Evolutionary conservation across 306 rosid genomes (phyloP), one percentile per base, ranked within the genome.

Genomic region (Fagus crenata): DNA sequence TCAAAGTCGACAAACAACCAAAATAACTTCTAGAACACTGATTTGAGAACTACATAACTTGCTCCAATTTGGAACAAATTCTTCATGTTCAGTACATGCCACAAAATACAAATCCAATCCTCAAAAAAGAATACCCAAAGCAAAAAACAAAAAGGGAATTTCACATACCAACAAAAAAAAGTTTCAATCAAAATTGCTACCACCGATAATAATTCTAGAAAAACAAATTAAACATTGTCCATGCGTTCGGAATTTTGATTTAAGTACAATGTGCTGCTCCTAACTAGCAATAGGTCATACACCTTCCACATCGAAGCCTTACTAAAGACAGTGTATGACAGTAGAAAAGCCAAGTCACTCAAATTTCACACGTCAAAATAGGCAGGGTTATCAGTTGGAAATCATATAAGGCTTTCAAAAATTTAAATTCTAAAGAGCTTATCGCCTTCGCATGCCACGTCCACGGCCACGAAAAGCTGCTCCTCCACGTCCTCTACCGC

Each of bases 401-500:
- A 13, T 41, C 63, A 53, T 40, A 72, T 15, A 55, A 22, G 39
- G 60, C 65, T 22, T 35, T 31, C 22, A 40, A 63, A 35, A 18
- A 18, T 58, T 56, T 5, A 7, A 63, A 36, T 9, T 39, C 33
- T n/a, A 3, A 60, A 18, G 5, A 65, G 71, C 61, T 76, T 73
- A 90, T 86, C 92, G 85, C 69, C 98, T 88, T 40, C 97, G 85
- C 99, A 92, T 96, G 41, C 99, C 99, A 3, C 99, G 86, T 40
- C 99, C 99, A 7, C 97, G 92, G 7, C 97, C 98, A 35, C 92
- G 97, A 76, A 91, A 89, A 67, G 61, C 89, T 40, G 77, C 85
- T 14, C 94, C 94, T 70, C 97, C 98, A 31, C 98, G 99, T 33
- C 97, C 97, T 85, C 99, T 85, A 39, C 98, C 93, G 2, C 96